Percentiles rank a stretch among this genome's conserved stretches.
These are phyloP conservation scores for Ganoderma lucidum DNA, from an alignment of 1,284 basidiomycete species.

Conservation along the genomic window DNA sequence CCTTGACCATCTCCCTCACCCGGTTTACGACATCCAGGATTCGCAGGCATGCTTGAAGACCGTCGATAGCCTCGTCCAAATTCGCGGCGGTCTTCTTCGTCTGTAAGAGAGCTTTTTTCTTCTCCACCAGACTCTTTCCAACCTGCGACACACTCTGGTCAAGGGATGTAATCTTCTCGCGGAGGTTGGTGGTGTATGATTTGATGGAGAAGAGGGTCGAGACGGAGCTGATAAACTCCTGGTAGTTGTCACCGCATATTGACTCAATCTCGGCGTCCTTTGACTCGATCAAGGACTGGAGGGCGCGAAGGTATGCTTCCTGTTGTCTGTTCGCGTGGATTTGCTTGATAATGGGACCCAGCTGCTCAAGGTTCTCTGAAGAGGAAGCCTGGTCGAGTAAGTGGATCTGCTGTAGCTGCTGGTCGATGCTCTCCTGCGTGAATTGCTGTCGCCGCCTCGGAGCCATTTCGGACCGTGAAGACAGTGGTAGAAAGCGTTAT, in stretches of 20 bases:
- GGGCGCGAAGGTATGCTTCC: constrained; percentile 88
- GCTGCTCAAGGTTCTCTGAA: constrained; percentile 92
- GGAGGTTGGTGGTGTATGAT: constrained; percentile 84
- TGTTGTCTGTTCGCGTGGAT: constrained; percentile 93
- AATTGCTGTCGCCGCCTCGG: constrained; percentile 77
- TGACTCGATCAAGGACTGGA: constrained; percentile 88
- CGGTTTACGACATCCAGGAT: constrained; percentile 96
- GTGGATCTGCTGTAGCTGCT: constrained; percentile 88
- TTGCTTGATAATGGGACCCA: constrained; percentile 92
- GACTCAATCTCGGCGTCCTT: constrained; percentile 97
- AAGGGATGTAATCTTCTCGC: constrained; percentile 78
- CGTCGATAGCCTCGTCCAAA: constrained; percentile 96
- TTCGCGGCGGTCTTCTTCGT: constrained; percentile 92
- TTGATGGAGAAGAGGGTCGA: constrained; percentile 96
- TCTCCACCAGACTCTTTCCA: constrained; percentile 86
- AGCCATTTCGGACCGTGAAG: constrained; percentile 55
- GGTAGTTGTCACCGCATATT: constrained; percentile 96
- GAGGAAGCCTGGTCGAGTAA: constrained; percentile 85
- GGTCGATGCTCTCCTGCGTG: constrained; percentile 82
- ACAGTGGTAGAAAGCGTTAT: too few species aligned
- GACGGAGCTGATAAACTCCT: constrained; percentile 97
- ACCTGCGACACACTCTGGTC: constrained; percentile 80
- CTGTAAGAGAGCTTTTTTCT: constrained; percentile 90
- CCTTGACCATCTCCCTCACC: constrained; percentile 91
- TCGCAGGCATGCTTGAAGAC: constrained; percentile 90